These are phyloP conservation scores for Schizosaccharomyces cryophilus DNA, from an alignment of 805 yeast species.

Conservation along the genomic window DNA sequence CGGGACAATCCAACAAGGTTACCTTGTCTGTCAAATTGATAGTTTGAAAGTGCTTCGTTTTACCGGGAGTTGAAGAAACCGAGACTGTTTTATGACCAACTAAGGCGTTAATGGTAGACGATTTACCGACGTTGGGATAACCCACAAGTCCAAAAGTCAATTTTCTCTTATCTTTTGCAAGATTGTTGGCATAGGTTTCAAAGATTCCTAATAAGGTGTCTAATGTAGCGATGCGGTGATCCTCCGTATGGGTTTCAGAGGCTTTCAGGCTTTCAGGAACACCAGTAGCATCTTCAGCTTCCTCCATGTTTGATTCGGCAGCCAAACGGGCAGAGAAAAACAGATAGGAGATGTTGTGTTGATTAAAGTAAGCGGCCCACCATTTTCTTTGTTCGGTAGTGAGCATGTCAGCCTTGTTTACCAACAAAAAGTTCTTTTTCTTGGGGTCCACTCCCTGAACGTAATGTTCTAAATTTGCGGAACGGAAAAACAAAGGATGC, in stretches of 20 bases:
- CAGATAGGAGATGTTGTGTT: slow-evolving; percentile 50
- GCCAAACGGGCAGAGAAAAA: slow-evolving; percentile 84
- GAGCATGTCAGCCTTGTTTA: slow-evolving; percentile 80
- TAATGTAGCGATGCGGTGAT: slow-evolving; percentile 45
- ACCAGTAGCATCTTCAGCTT: neutral
- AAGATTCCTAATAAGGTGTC: slow-evolving; percentile 66
- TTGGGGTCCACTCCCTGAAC: slow-evolving; percentile 52
- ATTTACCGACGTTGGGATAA: slow-evolving; percentile 82
- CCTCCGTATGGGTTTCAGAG: slow-evolving; percentile 4
- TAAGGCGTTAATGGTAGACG: slow-evolving; percentile 91
- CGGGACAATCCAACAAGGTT: slow-evolving; percentile 92
- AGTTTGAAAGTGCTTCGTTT: slow-evolving; percentile 96
- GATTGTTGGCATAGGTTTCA: slow-evolving; percentile 40
- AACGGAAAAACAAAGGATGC: slow-evolving; percentile 73
- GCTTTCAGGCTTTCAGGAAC: neutral
- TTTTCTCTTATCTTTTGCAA: slow-evolving; percentile 16
- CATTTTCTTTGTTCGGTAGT: slow-evolving; percentile 46
- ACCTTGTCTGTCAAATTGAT: slow-evolving; percentile 63
- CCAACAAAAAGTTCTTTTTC: slow-evolving; percentile 59
- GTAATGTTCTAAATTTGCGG: slow-evolving; percentile 63
- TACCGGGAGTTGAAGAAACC: slow-evolving; percentile 95
- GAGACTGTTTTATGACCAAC: slow-evolving; percentile 96
- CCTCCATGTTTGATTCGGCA: slow-evolving; percentile 6
- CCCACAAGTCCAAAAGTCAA: slow-evolving; percentile 69
- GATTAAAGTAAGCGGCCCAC: slow-evolving; percentile 70